phyloP scores from a whole-genome alignment of 495 filamentous ascomycete genomes.

The Aspergillus ostianus region DNA sequence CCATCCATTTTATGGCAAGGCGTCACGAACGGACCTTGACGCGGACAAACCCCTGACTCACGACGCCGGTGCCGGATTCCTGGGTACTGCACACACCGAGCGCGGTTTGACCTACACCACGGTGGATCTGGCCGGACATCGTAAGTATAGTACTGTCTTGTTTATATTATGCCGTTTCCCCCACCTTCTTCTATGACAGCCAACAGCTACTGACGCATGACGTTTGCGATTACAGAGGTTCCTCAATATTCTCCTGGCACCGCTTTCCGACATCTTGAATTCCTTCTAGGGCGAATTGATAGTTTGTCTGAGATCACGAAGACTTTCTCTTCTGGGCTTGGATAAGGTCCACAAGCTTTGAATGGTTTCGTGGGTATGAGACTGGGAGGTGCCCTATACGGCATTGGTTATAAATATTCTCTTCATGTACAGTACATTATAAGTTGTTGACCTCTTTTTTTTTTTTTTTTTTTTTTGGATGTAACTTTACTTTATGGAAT shows the following conservation, averaged over 20 bases:
- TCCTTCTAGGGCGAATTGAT: slow-evolving; percentile 59
- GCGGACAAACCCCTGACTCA: slow-evolving; percentile 17
- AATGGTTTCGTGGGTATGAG: too few relatives aligned
- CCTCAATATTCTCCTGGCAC: slow-evolving; percentile 63
- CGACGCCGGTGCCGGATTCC: slow-evolving; percentile 51
- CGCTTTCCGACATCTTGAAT: slow-evolving; percentile 67
- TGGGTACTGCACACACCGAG: slow-evolving; percentile 64
- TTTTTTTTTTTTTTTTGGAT: too few relatives aligned
- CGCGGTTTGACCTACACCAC: slow-evolving; percentile 66
- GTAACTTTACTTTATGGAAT: too few relatives aligned
- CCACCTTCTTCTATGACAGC: neutral
- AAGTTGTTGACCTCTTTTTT: too few relatives aligned
- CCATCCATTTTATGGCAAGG: slow-evolving; percentile 37
- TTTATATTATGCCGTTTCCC: too few relatives aligned
- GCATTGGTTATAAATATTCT: too few relatives aligned
- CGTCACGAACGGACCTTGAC: slow-evolving; percentile 23
- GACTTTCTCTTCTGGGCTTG: neutral
- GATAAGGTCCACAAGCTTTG: neutral
- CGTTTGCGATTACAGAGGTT: slow-evolving; percentile 25
- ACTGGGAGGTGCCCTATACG: too few relatives aligned
- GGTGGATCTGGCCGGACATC: slow-evolving; percentile 60
- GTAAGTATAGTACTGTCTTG: slow-evolving; percentile 24
- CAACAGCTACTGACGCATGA: slow-evolving; percentile 1
- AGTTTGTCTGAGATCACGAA: slow-evolving; percentile 20
- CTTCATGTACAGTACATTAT: too few relatives aligned